phyloP scores from a whole-genome alignment of 2,329 filamentous ascomycete genomes.

The Torrubiella hemipterigena region DNA sequence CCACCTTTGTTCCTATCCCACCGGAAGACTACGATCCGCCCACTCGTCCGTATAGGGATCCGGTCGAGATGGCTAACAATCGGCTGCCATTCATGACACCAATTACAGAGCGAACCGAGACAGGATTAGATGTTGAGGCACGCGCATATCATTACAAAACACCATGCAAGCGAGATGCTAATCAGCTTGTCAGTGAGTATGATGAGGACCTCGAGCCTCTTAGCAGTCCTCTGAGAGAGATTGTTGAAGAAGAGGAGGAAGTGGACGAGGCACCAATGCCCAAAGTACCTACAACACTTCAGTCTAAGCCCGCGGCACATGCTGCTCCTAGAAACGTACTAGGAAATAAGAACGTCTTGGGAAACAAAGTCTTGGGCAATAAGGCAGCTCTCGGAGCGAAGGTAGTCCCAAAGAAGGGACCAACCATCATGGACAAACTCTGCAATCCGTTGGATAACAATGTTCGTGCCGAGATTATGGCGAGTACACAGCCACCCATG shows the following conservation, averaged over 20 bases:
- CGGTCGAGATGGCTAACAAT: slow-evolving; percentile 71
- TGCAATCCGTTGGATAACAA: slow-evolving; percentile 83
- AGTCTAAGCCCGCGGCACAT: slow-evolving; percentile 28
- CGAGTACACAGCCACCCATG: slow-evolving; percentile 61
- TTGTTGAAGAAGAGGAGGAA: slow-evolving; percentile 39
- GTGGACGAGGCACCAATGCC: no score
- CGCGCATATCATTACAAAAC: slow-evolving; percentile 60
- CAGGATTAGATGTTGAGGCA: slow-evolving; percentile 59
- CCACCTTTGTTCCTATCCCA: slow-evolving; percentile 64
- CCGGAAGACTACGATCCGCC: slow-evolving; percentile 81
- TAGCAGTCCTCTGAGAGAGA: slow-evolving; percentile 65
- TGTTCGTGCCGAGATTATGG: slow-evolving; percentile 63
- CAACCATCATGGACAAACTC: slow-evolving; percentile 68
- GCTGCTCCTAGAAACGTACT: no score
- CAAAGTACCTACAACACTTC: slow-evolving; percentile 38
- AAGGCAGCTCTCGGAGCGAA: slow-evolving; percentile 22
- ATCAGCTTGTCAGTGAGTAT: slow-evolving; percentile 12
- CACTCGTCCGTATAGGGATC: slow-evolving; percentile 68
- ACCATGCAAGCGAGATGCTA: slow-evolving; percentile 49
- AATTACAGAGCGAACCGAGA: slow-evolving; percentile 91
- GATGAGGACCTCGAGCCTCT: slow-evolving; percentile 25
- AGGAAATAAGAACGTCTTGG: no score
- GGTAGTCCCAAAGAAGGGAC: slow-evolving; percentile 43
- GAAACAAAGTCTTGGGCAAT: slow-evolving; percentile 17
- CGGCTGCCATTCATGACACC: slow-evolving; percentile 97